A percentile compares a stretch with the other conserved stretches of the same genome.
Conservation (phyloP, 2,329 filamentous ascomycete species). For the Colletotrichum sp. region DNA sequence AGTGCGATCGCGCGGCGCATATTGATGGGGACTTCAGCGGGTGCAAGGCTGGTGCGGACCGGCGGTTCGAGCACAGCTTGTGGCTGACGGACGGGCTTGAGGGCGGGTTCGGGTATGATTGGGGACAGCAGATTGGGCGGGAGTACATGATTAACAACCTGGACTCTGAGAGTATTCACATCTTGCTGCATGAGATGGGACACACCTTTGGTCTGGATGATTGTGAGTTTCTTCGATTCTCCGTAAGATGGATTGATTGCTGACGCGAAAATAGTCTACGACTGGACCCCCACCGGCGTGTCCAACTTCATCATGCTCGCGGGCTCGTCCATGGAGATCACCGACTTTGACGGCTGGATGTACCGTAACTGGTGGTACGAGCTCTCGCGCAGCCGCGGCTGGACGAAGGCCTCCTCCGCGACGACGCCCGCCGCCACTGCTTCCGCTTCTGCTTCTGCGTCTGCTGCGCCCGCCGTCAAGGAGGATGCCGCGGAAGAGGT, state of each 20-base stretch:
- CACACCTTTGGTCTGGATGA: slow-evolving; percentile 48
- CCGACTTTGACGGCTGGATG: slow-evolving; percentile 56
- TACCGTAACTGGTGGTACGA: slow-evolving; percentile 49
- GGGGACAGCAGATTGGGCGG: slow-evolving; percentile 47
- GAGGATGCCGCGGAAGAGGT: neutral
- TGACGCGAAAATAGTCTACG: neutral
- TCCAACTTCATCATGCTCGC: slow-evolving; percentile 50
- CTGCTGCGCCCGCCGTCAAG: neutral
- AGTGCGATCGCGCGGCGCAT: slow-evolving; percentile 48
- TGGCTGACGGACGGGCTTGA: slow-evolving; percentile 50
- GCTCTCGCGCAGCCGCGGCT: slow-evolving; percentile 30
- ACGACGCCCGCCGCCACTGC: neutral
- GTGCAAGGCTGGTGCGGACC: slow-evolving; percentile 39
- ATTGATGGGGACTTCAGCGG: slow-evolving; percentile 42
- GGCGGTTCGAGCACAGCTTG: slow-evolving; percentile 49
- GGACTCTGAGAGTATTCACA: slow-evolving; percentile 42
- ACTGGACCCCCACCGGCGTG: slow-evolving; percentile 47
- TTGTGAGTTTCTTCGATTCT: neutral
- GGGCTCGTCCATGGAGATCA: slow-evolving; percentile 43
- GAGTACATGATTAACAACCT: slow-evolving; percentile 47
- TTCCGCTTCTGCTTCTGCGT: neutral
- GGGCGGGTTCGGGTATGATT: slow-evolving; percentile 50
- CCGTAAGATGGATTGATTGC: too few species aligned
- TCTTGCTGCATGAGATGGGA: slow-evolving; percentile 50
- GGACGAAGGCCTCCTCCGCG: slow-evolving; percentile 11